Evolutionary conservation across 768 basidiomycete genomes (phyloP).

Genomic region (Leccinum sublutescens): DNA sequence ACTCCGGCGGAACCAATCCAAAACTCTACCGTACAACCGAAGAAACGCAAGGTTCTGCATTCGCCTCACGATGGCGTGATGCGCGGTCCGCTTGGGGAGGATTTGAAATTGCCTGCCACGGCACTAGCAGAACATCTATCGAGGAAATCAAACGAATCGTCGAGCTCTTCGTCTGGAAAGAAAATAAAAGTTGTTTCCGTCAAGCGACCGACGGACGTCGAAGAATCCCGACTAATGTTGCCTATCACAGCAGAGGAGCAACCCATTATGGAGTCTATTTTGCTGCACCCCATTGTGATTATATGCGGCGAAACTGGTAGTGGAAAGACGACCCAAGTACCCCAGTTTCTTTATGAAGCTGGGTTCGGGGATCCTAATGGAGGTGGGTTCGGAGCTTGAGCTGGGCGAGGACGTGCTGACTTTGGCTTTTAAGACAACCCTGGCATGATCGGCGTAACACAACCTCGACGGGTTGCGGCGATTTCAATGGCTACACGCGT

Average conservation of each 20-base stretch:
- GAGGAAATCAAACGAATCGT: slow-evolving; percentile 1
- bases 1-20: slow-evolving; percentile 13
- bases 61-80: slow-evolving; percentile 39
- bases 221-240: slow-evolving; percentile 72
- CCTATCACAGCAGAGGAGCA: slow-evolving; percentile 95
- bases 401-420: slow-evolving; percentile 2
- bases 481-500: slow-evolving; percentile 95
- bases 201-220: slow-evolving; percentile 64
- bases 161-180: slow-evolving; percentile 11
- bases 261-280: slow-evolving; percentile 86
- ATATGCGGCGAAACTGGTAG: slow-evolving; percentile 92
- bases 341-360: slow-evolving; percentile 97
- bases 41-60: slow-evolving; percentile 47
- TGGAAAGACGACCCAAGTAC: slow-evolving; percentile 97
- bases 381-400: slow-evolving; percentile 46
- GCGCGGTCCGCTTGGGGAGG: slow-evolving; percentile 80
- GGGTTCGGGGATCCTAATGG: slow-evolving; percentile 85
- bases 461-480: slow-evolving; percentile 95
- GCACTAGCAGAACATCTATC: slow-evolving; percentile 52
- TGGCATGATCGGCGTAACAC: slow-evolving; percentile 97
- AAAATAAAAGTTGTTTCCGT: slow-evolving; percentile 51
- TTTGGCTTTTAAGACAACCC: slow-evolving; percentile 71
- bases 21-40: slow-evolving; percentile 25
- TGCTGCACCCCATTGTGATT: slow-evolving; percentile 76
- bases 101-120: slow-evolving; percentile 63